Evolutionary conservation across 768 basidiomycete genomes (phyloP), one percentile per base, ranked within the genome.

Genomic region (Termitomyces sp.): DNA sequence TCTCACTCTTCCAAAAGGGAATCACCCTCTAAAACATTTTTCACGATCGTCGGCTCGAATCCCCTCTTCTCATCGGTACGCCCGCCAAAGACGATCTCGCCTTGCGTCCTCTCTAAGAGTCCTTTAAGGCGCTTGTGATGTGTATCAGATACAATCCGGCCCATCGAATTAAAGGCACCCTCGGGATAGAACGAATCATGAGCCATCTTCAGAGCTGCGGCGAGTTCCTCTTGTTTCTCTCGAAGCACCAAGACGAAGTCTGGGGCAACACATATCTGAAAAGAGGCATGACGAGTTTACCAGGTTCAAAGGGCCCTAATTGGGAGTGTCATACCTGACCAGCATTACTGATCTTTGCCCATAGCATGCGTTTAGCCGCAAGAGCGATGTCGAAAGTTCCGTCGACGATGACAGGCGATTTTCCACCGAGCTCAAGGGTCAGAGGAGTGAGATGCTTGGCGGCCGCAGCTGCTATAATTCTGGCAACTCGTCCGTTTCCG

Each of bases 341-440:
- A 2, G 81, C 74, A 59, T 90, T 89, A 56, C 70, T 74, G 9
- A 72, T 71, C 68, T 89, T 90, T 1, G 83, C 88, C 79, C 81
- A 86, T 27, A 88, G 68, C 34, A 88, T 77, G 8, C 88, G 79
- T 63, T 79, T 81, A 3, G 87, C 89, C 0, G 82, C 79, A 32
- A 85, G 57, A 5, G 55, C 48, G 14, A 70, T 50, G 37, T 70
- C 70, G 32, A 70, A 66, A 41, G 60, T 67, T 5, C 64, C 64
- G 52, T 77, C 76, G 27, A 79, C 63, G 50, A 78, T 70, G 10
- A 76, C 74, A 5, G 78, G 78, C 0, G 76, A 79, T 58, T 82
- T 81, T 40, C 80, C 78, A 5, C 82, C 80, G 2, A 84, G 72
- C 57, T 85, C 83, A 23, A 85, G 73, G 0, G 83, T 82, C 11